These are phyloP conservation scores for Tolypocladium cylindrosporum DNA, from an alignment of 2,329 filamentous ascomycete species.

Conservation along the genomic window DNA sequence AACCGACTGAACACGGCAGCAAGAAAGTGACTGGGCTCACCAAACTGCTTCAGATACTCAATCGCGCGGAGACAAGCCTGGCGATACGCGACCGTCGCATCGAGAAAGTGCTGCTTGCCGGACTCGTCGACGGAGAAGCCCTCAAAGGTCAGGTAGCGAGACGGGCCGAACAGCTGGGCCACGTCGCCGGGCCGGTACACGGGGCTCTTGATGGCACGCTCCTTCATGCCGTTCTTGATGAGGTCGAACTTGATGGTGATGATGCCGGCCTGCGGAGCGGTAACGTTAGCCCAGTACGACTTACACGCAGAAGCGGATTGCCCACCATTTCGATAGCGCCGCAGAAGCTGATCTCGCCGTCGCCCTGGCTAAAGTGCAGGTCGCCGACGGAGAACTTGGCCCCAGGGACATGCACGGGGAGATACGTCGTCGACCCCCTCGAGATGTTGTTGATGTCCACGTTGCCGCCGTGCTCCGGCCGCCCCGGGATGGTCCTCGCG, in stretches of 20 bases:
- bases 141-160: conserved; percentile 43
- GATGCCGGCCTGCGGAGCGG: conserved; percentile 46
- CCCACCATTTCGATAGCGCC: conserved; percentile 77
- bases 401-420: conserved; percentile 77
- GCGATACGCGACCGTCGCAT: conserved; percentile 76
- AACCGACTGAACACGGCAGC: background rate
- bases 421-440: conserved; percentile 70
- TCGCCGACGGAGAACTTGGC: conserved; percentile 90
- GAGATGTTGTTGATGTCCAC: conserved; percentile 86
- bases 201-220: conserved; percentile 69
- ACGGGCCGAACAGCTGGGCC: conserved; percentile 77
- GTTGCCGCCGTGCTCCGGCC: conserved; percentile 82
- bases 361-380: conserved; percentile 71
- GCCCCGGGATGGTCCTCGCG: conserved; percentile 73
- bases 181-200: conserved; percentile 83
- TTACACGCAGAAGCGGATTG: background rate
- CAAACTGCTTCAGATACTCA: conserved; percentile 25
- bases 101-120: conserved; percentile 83
- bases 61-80: conserved; percentile 58
- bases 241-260: conserved; percentile 88
- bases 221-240: conserved; percentile 68
- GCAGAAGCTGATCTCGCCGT: conserved; percentile 84
- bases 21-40: conserved; percentile 2
- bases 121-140: conserved; percentile 84
- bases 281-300: background rate